phyloP scores from a whole-genome alignment of 106 monocot species.

The Chionographis japonica region DNA sequence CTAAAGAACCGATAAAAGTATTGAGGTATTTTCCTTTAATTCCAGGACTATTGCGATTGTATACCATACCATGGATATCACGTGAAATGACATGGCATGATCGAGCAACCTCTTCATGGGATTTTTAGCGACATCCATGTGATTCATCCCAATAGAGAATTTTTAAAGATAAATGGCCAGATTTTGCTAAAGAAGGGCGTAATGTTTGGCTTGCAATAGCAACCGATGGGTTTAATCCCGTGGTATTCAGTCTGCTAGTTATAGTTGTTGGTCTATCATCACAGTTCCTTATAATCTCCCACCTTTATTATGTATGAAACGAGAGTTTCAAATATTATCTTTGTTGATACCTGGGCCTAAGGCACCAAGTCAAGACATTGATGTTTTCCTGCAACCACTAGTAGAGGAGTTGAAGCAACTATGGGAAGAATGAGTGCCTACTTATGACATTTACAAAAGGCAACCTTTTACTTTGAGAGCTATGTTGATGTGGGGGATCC shows the following conservation, averaged over 20 bases:
- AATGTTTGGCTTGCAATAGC: conserved; percentile 4
- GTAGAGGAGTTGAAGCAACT: conserved; percentile 4
- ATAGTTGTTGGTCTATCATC: neutral
- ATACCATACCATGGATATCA: conserved; percentile 4
- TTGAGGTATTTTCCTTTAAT: neutral
- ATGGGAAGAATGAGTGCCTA: neutral
- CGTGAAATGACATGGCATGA: neutral
- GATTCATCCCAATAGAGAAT: neutral
- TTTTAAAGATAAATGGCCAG: neutral
- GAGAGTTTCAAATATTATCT: neutral
- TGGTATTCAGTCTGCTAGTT: too few species aligned
- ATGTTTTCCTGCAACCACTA: neutral
- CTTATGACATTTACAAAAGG: neutral
- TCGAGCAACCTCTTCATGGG: neutral
- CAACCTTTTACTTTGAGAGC: neutral
- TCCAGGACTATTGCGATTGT: neutral
- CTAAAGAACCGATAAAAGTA: neutral
- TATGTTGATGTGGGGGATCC: neutral
- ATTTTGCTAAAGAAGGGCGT: neutral
- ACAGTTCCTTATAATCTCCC: neutral
- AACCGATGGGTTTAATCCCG: conserved; percentile 1
- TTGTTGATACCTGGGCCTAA: neutral
- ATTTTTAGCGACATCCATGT: neutral
- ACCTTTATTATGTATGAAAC: neutral
- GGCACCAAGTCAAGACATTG: conserved; percentile 5